These are phyloP conservation scores for Pestalotiopsis sp. DNA, from an alignment of 2,329 filamentous ascomycete genomes.

Conservation along the genomic window DNA sequence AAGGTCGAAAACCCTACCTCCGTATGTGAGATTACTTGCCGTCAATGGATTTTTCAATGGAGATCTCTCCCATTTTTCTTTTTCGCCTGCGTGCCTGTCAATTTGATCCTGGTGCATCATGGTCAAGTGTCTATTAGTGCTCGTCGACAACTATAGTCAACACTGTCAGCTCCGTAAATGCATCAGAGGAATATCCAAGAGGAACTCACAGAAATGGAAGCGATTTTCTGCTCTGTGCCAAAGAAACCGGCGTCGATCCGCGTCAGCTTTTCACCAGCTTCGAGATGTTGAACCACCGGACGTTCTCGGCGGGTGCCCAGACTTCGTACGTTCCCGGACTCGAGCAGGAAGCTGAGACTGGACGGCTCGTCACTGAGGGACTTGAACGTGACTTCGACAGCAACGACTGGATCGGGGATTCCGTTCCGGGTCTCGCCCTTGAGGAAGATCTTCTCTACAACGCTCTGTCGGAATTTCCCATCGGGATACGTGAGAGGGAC, in stretches of 20 bases:
- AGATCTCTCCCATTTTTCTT: background rate
- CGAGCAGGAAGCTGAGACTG: constrained; percentile 20
- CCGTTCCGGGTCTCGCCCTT: constrained; percentile 15
- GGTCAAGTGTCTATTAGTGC: background rate
- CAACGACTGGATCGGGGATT: constrained; percentile 11
- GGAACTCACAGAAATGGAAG: constrained; percentile 20
- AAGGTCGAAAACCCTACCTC: background rate
- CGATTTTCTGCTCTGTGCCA: constrained; percentile 11
- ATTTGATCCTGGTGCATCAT: constrained; percentile 1
- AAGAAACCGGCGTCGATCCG: constrained; percentile 19
- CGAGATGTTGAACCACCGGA: constrained; percentile 12
- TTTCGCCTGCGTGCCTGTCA: background rate
- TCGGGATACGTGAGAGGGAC: constrained; percentile 4
- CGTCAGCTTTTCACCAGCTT: constrained; percentile 18
- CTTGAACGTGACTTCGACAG: constrained; percentile 21
- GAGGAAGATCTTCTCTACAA: constrained; percentile 21
- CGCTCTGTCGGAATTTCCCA: background rate
- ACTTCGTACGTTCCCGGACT: constrained; percentile 15
- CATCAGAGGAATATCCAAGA: too few relatives aligned
- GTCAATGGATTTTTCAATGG: background rate
- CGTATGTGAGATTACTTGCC: background rate
- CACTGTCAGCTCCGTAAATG: background rate
- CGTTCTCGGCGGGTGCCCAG: constrained; percentile 17
- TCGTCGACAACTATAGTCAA: constrained; percentile 8
- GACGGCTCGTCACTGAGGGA: constrained; percentile 18